Conservation (phyloP, 106 monocot genomes). For the Dendrobium nobile region DNA sequence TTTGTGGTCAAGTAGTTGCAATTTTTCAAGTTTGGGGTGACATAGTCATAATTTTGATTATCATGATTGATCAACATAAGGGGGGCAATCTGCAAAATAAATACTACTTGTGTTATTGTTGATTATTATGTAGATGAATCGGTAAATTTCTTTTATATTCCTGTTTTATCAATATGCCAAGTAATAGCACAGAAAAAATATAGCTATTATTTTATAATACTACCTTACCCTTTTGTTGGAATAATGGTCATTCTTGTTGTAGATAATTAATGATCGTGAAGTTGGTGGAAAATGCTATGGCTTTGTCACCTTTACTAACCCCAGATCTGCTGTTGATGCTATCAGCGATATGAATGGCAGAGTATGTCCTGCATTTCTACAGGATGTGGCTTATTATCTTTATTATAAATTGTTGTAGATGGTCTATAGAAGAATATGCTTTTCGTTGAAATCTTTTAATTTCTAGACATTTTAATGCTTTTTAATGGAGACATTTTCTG, state of each 20-base stretch:
- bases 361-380: conserved; percentile 30
- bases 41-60: neutral
- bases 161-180: neutral
- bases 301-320: conserved; percentile 87
- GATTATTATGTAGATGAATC: neutral
- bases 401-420: neutral
- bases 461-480: neutral
- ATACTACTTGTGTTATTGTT: neutral
- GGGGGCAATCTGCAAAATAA: neutral
- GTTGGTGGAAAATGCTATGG: conserved; percentile 96
- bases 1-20: neutral
- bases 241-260: conserved; percentile 8
- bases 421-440: neutral
- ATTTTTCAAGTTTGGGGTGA: neutral
- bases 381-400: neutral
- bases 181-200: neutral
- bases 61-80: neutral
- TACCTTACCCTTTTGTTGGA: neutral
- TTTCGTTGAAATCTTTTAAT: neutral
- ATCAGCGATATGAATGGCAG: conserved; percentile 85
- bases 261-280: conserved; percentile 91
- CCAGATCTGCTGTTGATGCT: conserved; percentile 76
- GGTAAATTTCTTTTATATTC: neutral
- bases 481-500: neutral
- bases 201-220: neutral